Conservation (phyloP, 129 eudicot species). For the Centella asiatica region DNA sequence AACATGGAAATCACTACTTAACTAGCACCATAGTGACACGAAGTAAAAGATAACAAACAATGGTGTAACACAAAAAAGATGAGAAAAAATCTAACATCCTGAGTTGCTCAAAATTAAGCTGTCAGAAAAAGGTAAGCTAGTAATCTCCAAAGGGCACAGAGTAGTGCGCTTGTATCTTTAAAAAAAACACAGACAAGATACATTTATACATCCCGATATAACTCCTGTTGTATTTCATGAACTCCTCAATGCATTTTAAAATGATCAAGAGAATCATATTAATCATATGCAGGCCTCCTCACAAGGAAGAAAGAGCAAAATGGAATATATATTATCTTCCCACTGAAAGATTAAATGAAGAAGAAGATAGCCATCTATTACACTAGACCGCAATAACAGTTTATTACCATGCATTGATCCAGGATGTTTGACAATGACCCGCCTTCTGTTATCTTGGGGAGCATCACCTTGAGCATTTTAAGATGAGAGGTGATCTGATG, state of each 20-base stretch:
- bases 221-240: too few relatives aligned
- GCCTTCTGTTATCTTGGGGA: conserved; percentile 92
- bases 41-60: neutral
- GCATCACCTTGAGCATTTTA: conserved; percentile 79
- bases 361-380: neutral
- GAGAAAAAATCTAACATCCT: too few relatives aligned
- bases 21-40: neutral
- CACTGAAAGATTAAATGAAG: neutral
- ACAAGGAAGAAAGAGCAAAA: neutral
- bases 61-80: neutral
- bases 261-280: neutral
- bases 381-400: neutral
- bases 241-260: too few relatives aligned
- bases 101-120: too few relatives aligned
- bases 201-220: too few relatives aligned
- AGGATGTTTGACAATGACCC: conserved; percentile 90
- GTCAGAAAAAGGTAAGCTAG: too few relatives aligned
- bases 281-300: neutral
- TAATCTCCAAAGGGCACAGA: too few relatives aligned
- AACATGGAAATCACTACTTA: neutral
- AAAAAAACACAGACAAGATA: too few relatives aligned
- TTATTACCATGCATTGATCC: conserved; percentile 89
- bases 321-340: neutral
- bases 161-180: too few relatives aligned
- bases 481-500: conserved; percentile 87